These are phyloP conservation scores for Penicillium sp. DNA, from an alignment of 2,329 filamentous ascomycete genomes.

Conservation along the genomic window DNA sequence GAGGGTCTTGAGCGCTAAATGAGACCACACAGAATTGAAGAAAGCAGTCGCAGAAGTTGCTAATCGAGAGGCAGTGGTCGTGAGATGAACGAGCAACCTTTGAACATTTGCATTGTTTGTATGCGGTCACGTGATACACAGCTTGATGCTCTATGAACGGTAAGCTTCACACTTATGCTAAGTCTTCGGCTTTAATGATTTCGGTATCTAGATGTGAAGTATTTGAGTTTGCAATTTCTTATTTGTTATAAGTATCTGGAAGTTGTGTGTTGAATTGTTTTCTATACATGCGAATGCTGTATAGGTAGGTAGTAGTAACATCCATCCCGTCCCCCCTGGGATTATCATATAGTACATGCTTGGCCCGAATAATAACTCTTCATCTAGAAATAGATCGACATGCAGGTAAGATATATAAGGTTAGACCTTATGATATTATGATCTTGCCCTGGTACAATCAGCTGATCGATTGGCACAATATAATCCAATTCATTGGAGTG, in stretches of 20 bases:
- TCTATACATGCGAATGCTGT: no score
- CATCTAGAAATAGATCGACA: no score
- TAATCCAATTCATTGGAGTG: background rate
- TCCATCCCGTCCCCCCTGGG: no score
- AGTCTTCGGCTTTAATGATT: background rate
- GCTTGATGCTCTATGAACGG: background rate
- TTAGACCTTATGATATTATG: no score
- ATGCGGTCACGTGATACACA: conserved; percentile 13
- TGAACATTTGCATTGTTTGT: conserved; percentile 16
- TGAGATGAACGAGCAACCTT: conserved; percentile 1
- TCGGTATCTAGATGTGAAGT: background rate
- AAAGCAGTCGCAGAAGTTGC: background rate
- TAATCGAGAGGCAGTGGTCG: background rate
- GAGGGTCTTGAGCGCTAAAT: background rate
- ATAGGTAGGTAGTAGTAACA: no score
- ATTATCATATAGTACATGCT: no score
- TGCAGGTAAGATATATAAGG: no score
- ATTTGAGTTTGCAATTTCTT: no score
- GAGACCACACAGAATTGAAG: background rate
- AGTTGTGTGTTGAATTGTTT: no score
- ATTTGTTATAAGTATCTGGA: background rate
- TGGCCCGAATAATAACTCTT: no score
- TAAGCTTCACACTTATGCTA: background rate
- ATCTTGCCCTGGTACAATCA: background rate
- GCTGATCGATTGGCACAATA: background rate